A percentile compares a stretch with the other conserved stretches of the same genome.
Evolutionary conservation across 345 rosid genomes (phyloP).

Genomic region (Triadica sebifera): DNA sequence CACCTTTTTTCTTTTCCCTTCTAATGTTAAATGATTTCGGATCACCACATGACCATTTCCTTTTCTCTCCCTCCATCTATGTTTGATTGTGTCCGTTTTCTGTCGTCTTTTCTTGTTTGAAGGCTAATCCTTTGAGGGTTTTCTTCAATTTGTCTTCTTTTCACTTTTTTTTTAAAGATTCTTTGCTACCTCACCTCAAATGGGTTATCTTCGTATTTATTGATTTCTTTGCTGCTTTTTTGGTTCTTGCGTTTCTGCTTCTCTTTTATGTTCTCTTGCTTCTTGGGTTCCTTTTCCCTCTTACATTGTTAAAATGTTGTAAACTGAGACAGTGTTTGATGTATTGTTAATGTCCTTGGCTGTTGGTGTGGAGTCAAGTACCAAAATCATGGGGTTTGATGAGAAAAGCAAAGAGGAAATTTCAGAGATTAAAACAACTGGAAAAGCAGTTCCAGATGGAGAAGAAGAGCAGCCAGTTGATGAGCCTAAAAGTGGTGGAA

Average conservation of each 20-base stretch:
- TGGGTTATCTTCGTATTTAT: conserved; percentile 8
- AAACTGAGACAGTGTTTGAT: background rate
- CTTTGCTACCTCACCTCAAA: conserved; percentile 9
- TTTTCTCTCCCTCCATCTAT: conserved; percentile 4
- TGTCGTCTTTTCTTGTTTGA: no score
- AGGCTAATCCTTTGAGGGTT: conserved; percentile 26
- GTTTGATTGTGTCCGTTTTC: no score
- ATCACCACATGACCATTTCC: conserved; percentile 78
- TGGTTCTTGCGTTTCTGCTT: background rate
- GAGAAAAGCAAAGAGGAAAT: conserved; percentile 31
- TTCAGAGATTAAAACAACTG: conserved; percentile 6
- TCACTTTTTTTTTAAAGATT: conserved; percentile 11
- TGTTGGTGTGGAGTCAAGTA: conserved; percentile 15
- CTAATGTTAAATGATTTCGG: conserved; percentile 38
- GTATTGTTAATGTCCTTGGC: background rate
- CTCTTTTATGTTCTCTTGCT: no score
- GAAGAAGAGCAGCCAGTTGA: background rate
- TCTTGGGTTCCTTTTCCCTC: no score
- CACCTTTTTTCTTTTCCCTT: conserved; percentile 31
- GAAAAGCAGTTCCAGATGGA: conserved; percentile 25
- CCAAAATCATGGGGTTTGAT: conserved; percentile 37
- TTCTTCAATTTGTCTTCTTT: no score
- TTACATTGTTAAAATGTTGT: background rate
- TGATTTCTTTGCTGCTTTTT: background rate
- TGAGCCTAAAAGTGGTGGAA: conserved; percentile 23